Conservation (phyloP, 805 yeast genomes). For the Lipomyces spencermartinsiae region DNA sequence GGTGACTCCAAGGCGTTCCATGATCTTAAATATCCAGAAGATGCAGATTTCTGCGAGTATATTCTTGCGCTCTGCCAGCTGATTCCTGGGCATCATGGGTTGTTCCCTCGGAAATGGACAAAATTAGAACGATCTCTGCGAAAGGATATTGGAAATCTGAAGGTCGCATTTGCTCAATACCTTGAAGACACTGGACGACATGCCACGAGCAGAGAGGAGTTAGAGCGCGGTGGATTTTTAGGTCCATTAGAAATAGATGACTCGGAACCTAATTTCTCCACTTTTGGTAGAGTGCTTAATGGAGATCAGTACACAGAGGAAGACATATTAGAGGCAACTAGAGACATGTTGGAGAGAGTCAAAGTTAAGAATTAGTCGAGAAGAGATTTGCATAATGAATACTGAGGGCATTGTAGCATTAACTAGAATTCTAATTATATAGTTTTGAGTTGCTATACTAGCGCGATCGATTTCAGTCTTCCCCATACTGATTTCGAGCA, state of each 20-base stretch:
- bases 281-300: conserved; percentile 24
- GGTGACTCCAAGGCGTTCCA: conserved; percentile 61
- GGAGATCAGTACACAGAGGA: conserved; percentile 32
- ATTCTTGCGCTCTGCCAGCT: conserved; percentile 29
- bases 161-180: conserved; percentile 31
- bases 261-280: conserved; percentile 13
- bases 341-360: not conserved
- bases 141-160: conserved; percentile 24
- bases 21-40: conserved; percentile 61
- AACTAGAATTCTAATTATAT: not conserved
- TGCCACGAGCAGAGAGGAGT: conserved; percentile 28
- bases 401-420: not conserved
- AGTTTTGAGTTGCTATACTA: not conserved
- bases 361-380: not conserved
- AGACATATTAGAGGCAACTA: conserved; percentile 23
- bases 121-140: conserved; percentile 29
- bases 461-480: not conserved
- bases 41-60: conserved; percentile 62
- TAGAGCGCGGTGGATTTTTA: conserved; percentile 17
- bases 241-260: conserved; percentile 21
- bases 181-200: conserved; percentile 19
- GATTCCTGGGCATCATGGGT: conserved; percentile 31
- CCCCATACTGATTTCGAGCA: not conserved
- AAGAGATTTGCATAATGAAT: not conserved
- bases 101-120: conserved; percentile 37